phyloP scores from a whole-genome alignment of 2,329 filamentous ascomycete genomes.

The Ophiosphaerella narmari region DNA sequence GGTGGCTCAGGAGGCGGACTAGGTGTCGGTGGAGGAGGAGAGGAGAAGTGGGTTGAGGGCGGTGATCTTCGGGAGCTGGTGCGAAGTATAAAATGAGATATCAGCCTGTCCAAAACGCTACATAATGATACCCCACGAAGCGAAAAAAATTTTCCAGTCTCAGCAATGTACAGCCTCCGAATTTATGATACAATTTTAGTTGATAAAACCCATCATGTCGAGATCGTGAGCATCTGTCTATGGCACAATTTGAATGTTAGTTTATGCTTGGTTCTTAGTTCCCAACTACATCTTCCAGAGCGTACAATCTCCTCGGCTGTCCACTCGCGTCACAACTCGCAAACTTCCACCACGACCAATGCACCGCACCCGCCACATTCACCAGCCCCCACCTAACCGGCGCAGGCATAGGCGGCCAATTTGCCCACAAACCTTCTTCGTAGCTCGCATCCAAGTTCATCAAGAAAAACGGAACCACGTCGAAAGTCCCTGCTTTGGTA shows the following conservation, averaged over 20 bases:
- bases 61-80: conserved; percentile 56
- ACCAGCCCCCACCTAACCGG: conserved; percentile 64
- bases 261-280: background rate
- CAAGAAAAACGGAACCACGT: conserved; percentile 68
- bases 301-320: conserved; percentile 52
- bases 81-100: conserved; percentile 47
- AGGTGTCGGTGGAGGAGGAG: conserved; percentile 46
- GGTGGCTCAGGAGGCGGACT: conserved; percentile 38
- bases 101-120: background rate
- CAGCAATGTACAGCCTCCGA: no score
- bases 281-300: background rate
- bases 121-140: no score
- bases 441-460: conserved; percentile 64
- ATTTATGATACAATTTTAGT: no score
- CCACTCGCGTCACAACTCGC: conserved; percentile 63
- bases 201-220: no score
- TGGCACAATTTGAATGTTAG: no score
- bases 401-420: conserved; percentile 68
- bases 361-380: conserved; percentile 62
- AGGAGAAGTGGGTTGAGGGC: conserved; percentile 55
- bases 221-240: no score
- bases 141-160: no score
- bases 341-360: conserved; percentile 67
- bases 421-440: conserved; percentile 64
- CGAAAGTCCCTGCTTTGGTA: conserved; percentile 62